phyloP scores from a whole-genome alignment of 306 rosid species.

The Cucumis hystrix region DNA sequence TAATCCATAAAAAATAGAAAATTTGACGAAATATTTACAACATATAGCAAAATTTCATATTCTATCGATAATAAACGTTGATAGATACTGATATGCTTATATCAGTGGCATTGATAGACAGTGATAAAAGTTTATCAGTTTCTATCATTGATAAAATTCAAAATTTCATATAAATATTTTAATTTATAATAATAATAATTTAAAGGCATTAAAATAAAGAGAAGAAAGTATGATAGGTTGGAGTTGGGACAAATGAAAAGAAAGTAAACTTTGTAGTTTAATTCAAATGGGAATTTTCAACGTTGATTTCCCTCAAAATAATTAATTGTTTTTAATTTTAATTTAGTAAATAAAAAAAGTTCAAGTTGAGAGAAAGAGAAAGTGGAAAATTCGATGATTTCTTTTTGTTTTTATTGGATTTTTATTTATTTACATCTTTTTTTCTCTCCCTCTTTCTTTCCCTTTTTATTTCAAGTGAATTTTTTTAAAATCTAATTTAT shows the following conservation, averaged over 20 bases:
- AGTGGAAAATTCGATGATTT: neutral
- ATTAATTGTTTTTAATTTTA: neutral
- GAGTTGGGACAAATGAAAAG: neutral
- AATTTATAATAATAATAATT: neutral
- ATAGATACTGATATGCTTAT: too few species aligned
- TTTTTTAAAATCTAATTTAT: too few species aligned
- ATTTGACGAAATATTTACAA: too few species aligned
- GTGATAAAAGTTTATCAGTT: too few species aligned
- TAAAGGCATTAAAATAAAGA: neutral
- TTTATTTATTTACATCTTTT: neutral
- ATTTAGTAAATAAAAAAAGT: neutral
- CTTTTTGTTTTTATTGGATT: neutral
- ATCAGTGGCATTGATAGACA: too few species aligned
- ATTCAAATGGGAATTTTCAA: neutral
- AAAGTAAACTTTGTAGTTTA: neutral
- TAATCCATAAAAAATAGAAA: too few species aligned
- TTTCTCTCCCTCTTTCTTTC: neutral
- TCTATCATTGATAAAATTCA: too few species aligned
- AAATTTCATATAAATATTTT: too few species aligned
- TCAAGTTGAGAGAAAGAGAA: neutral
- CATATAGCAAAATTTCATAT: too few species aligned
- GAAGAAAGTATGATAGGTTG: neutral
- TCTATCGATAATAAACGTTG: too few species aligned
- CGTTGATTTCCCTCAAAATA: neutral
- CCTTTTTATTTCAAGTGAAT: too few species aligned